These are phyloP conservation scores for Claviceps humidiphila DNA, from an alignment of 2,329 filamentous ascomycete genomes.

Conservation along the genomic window DNA sequence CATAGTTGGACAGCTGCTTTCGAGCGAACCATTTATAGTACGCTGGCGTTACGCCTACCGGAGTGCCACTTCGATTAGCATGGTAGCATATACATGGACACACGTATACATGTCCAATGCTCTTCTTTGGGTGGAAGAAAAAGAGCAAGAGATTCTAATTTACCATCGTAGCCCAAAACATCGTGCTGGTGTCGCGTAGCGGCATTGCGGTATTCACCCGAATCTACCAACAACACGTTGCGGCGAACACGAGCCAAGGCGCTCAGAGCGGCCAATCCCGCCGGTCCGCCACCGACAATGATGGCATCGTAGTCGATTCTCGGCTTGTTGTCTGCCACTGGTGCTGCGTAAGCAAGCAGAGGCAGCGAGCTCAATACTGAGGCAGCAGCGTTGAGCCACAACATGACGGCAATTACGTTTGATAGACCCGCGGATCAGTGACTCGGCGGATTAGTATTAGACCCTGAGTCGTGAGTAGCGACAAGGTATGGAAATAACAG, in stretches of 20 bases:
- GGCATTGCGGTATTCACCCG: conserved; percentile 42
- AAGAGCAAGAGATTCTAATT: background rate
- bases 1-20: conserved; percentile 36
- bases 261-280: conserved; percentile 40
- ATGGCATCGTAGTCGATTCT: conserved; percentile 36
- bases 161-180: conserved; percentile 46
- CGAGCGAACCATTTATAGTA: conserved; percentile 42
- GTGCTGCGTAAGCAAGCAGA: conserved; percentile 8
- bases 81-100: background rate
- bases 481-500: too few relatives aligned
- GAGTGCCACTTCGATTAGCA: too few relatives aligned
- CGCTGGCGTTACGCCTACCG: conserved; percentile 37
- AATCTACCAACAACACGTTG: conserved; percentile 43
- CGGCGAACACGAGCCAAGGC: conserved; percentile 45
- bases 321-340: conserved; percentile 1
- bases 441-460: too few relatives aligned
- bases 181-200: conserved; percentile 48
- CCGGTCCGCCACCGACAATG: conserved; percentile 43
- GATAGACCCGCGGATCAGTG: too few relatives aligned
- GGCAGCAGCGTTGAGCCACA: conserved; percentile 8
- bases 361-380: conserved; percentile 7
- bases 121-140: too few relatives aligned
- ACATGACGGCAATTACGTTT: background rate
- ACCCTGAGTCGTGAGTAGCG: too few relatives aligned
- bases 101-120: too few relatives aligned